Evolutionary conservation across 2,329 filamentous ascomycete genomes (phyloP).

Genomic region (Botrytis tulipae): DNA sequence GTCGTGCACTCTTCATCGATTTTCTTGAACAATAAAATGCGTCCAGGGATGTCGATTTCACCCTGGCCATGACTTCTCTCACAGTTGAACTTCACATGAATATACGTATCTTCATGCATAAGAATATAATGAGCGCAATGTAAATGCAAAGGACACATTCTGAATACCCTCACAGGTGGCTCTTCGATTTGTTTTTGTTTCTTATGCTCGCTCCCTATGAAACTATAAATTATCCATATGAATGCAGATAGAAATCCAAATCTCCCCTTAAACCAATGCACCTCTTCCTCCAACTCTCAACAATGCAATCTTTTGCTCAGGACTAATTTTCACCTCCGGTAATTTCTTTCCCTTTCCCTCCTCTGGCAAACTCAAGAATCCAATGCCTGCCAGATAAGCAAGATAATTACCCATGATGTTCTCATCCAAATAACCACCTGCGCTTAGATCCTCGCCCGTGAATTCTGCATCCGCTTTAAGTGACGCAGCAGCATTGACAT

Average conservation of each 20-base stretch:
- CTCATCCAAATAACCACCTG: slow-evolving; percentile 34
- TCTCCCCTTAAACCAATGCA: slow-evolving; percentile 23
- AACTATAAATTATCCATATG: not conserved
- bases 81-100: not conserved
- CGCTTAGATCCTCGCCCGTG: slow-evolving; percentile 33
- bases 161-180: not conserved
- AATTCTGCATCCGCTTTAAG: slow-evolving; percentile 57
- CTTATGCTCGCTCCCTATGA: not conserved
- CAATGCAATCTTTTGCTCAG: slow-evolving; percentile 29
- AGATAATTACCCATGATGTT: slow-evolving; percentile 37
- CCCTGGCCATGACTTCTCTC: not conserved
- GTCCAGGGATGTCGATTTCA: not conserved
- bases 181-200: not conserved
- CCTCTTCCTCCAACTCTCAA: slow-evolving; percentile 32
- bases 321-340: slow-evolving; percentile 21
- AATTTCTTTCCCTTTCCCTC: slow-evolving; percentile 35
- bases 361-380: slow-evolving; percentile 32
- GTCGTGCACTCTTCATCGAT: not conserved
- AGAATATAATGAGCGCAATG: not conserved
- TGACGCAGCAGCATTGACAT: slow-evolving; percentile 61
- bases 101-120: not conserved
- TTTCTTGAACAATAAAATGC: not conserved
- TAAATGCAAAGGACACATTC: not conserved
- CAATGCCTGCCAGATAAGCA: slow-evolving; percentile 35
- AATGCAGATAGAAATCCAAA: not conserved